These are phyloP conservation scores for Oryza punctata DNA, from an alignment of 176 grass and related monocot species.

Conservation along the genomic window DNA sequence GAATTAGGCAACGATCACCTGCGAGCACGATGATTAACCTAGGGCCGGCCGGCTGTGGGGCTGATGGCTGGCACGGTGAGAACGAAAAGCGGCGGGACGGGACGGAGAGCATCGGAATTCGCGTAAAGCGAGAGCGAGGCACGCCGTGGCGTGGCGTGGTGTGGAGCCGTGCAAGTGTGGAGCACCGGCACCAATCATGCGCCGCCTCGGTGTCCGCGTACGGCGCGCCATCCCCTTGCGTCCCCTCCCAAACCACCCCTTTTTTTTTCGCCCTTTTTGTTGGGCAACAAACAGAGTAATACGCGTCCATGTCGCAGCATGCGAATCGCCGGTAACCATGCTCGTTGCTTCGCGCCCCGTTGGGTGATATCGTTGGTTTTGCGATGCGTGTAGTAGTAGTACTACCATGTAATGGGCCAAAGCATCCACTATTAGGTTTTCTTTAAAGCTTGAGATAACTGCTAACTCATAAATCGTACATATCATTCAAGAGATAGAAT, in stretches of 20 bases:
- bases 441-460: no score
- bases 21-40: background rate
- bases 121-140: slow-evolving; percentile 23
- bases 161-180: background rate
- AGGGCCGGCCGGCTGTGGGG: background rate
- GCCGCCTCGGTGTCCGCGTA: slow-evolving; percentile 11
- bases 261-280: background rate
- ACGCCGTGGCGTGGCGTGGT: background rate
- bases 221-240: background rate
- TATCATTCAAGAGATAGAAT: no score
- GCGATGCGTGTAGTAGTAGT: no score
- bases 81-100: background rate
- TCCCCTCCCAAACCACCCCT: background rate
- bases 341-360: no score
- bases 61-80: no score
- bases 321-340: no score
- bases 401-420: no score
- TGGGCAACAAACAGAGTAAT: no score
- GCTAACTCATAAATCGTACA: no score
- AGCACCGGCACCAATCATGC: slow-evolving; percentile 28
- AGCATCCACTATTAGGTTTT: no score
- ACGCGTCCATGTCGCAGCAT: background rate
- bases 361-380: no score
- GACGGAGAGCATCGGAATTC: slow-evolving; percentile 1
- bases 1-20: background rate